Evolutionary conservation across 2,329 filamentous ascomycete genomes (phyloP).

Genomic region (Pseudomassariella vexata): DNA sequence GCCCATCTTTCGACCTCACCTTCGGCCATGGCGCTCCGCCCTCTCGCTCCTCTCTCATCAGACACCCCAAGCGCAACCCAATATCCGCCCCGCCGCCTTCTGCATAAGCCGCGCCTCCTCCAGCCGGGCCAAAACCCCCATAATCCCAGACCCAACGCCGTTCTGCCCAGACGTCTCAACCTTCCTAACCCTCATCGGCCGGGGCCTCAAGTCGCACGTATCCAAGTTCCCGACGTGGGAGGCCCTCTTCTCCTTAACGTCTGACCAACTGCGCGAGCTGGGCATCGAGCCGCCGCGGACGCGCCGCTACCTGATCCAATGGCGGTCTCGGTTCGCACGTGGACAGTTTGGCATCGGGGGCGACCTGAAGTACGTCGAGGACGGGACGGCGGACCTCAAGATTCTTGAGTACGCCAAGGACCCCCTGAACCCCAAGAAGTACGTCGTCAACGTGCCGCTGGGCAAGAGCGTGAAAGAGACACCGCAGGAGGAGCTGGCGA

Average conservation of each 20-base stretch:
- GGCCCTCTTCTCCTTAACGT: constrained; percentile 76
- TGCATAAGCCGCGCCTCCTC: constrained; percentile 17
- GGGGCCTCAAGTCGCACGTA: constrained; percentile 73
- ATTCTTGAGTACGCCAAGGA: constrained; percentile 35
- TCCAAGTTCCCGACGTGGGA: constrained; percentile 89
- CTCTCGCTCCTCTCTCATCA: constrained; percentile 27
- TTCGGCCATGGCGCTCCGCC: constrained; percentile 18
- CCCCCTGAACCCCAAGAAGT: constrained; percentile 38
- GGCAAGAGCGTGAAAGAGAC: constrained; percentile 31
- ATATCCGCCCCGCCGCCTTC: background rate
- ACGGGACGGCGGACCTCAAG: constrained; percentile 46
- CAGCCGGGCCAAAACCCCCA: constrained; percentile 8
- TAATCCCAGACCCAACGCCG: constrained; percentile 66
- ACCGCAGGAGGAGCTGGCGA: constrained; percentile 35
- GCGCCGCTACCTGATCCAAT: constrained; percentile 78
- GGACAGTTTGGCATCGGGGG: constrained; percentile 77
- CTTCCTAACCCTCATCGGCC: constrained; percentile 88
- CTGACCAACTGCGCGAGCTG: constrained; percentile 70
- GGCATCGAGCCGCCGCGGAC: constrained; percentile 82
- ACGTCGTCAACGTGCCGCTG: constrained; percentile 49
- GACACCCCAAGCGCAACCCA: too few relatives aligned
- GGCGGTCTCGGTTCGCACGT: constrained; percentile 78
- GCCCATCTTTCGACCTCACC: constrained; percentile 22
- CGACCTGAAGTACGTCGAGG: constrained; percentile 66
- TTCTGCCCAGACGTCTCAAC: constrained; percentile 81